Evolutionary conservation across 164 flowering plant species (phyloP).

Genomic region (Echeveria elegans): DNA sequence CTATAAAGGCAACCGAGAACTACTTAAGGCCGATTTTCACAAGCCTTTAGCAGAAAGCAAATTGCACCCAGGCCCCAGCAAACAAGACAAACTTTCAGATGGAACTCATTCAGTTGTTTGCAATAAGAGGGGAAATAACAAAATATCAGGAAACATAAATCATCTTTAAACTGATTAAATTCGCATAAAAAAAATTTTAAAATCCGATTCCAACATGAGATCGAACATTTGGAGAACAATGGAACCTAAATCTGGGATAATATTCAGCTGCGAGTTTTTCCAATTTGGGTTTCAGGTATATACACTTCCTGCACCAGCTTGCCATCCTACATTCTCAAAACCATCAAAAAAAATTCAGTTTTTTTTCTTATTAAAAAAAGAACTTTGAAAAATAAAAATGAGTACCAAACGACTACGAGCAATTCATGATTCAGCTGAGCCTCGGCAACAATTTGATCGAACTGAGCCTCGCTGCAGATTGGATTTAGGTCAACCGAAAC

Average conservation of each 20-base stretch:
- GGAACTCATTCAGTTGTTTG: no score
- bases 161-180: no score
- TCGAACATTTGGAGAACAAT: neutral
- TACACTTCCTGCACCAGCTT: constrained; percentile 86
- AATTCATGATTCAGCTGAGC: neutral
- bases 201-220: neutral
- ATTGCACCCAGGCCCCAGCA: no score
- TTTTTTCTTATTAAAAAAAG: neutral
- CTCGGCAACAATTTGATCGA: neutral
- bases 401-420: neutral
- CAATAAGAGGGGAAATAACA: no score
- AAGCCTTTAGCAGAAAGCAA: neutral
- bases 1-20: neutral
- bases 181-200: no score
- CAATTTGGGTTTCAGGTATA: constrained; percentile 82
- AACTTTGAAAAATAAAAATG: neutral
- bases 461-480: neutral
- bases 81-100: neutral
- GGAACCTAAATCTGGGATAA: constrained; percentile 48
- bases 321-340: constrained; percentile 66
- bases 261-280: constrained; percentile 78
- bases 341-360: constrained; percentile 2
- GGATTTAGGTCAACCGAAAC: neutral
- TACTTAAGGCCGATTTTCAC: neutral
- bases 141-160: no score